phyloP scores from a whole-genome alignment of 2,329 filamentous ascomycete species.

The Daldinia sp. region DNA sequence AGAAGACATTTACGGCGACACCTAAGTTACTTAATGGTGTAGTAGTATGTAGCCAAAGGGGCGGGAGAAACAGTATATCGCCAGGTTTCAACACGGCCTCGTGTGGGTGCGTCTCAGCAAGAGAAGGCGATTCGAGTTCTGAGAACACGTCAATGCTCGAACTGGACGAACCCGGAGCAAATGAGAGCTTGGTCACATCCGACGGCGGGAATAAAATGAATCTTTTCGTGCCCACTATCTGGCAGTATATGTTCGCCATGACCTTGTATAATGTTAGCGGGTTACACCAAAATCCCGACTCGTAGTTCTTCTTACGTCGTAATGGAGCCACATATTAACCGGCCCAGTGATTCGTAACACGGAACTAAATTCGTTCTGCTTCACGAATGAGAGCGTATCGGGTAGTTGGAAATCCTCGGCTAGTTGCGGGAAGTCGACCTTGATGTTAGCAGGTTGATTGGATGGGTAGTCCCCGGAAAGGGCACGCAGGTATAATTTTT shows the following conservation, averaged over 20 bases:
- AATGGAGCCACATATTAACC: slow-evolving; percentile 90
- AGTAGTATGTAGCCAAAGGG: slow-evolving; percentile 84
- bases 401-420: slow-evolving; percentile 76
- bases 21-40: slow-evolving; percentile 66
- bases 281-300: neutral
- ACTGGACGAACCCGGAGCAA: slow-evolving; percentile 80
- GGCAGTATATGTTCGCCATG: slow-evolving; percentile 87
- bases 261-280: slow-evolving; percentile 58
- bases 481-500: slow-evolving; percentile 78
- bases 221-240: slow-evolving; percentile 76
- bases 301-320: slow-evolving; percentile 66
- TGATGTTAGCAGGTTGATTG: slow-evolving; percentile 73
- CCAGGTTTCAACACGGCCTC: slow-evolving; percentile 73
- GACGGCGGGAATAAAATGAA: slow-evolving; percentile 80
- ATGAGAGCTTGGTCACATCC: slow-evolving; percentile 73
- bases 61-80: slow-evolving; percentile 81
- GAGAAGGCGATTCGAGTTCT: slow-evolving; percentile 50
- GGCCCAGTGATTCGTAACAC: slow-evolving; percentile 80
- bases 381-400: slow-evolving; percentile 63
- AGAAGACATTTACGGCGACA: slow-evolving; percentile 90
- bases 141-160: slow-evolving; percentile 79
- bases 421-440: slow-evolving; percentile 74
- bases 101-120: slow-evolving; percentile 66
- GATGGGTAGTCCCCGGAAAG: slow-evolving; percentile 74
- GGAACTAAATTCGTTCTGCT: slow-evolving; percentile 75